A percentile compares a stretch with the other conserved stretches of the same genome.
phyloP scores from a whole-genome alignment of 768 basidiomycete genomes.

The Lentinus brumalis region DNA sequence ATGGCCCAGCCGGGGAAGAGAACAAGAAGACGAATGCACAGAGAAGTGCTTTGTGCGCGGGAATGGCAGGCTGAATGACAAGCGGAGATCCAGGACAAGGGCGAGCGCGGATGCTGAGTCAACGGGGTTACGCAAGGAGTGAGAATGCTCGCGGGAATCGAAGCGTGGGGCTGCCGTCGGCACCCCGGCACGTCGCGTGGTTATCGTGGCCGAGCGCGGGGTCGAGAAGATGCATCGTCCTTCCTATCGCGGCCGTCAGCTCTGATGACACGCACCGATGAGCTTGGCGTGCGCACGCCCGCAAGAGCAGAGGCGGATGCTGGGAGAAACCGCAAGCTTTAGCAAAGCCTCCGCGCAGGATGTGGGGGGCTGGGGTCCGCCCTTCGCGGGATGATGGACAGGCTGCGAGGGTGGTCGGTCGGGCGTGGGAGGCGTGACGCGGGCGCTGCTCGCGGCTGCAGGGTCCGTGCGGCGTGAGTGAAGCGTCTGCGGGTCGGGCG shows the following conservation, averaged over 20 bases:
- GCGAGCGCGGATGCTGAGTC: not conserved
- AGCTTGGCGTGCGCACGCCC: too few relatives aligned
- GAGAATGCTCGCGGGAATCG: conserved; percentile 17
- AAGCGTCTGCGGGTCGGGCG: not conserved
- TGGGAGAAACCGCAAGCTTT: too few relatives aligned
- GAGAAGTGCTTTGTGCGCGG: not conserved
- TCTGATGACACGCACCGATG: conserved; percentile 1
- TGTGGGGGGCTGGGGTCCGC: not conserved
- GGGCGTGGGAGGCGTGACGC: not conserved
- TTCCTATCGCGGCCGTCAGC: conserved; percentile 19
- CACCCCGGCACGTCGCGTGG: conserved; percentile 12
- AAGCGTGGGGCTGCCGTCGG: conserved; percentile 5
- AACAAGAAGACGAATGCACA: not conserved
- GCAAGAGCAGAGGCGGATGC: too few relatives aligned
- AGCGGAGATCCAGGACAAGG: not conserved
- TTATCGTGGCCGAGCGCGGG: conserved; percentile 9
- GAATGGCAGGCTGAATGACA: conserved; percentile 1
- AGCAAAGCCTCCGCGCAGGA: too few relatives aligned
- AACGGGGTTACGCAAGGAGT: not conserved
- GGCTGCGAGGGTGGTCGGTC: not conserved
- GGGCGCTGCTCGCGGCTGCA: not conserved
- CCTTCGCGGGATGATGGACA: conserved; percentile 21
- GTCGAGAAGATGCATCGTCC: not conserved
- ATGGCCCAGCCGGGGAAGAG: not conserved
- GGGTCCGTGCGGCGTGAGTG: not conserved